phyloP scores from a whole-genome alignment of 2,329 filamentous ascomycete genomes.

The Lachnellula arida region DNA sequence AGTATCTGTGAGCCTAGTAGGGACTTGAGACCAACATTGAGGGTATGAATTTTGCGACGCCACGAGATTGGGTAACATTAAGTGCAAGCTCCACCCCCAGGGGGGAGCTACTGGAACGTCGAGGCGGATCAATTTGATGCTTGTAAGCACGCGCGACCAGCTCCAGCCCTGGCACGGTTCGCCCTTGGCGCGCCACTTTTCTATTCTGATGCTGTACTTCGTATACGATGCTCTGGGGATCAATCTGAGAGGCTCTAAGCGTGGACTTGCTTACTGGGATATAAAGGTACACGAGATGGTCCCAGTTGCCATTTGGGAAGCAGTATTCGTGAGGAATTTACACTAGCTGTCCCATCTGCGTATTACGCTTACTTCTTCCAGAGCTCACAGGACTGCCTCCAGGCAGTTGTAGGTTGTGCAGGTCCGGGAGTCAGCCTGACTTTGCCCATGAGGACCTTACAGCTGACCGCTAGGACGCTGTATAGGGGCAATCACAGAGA shows the following conservation, averaged over 20 bases:
- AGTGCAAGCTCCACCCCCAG: constrained; percentile 11
- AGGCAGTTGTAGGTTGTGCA: too few relatives aligned
- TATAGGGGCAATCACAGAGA: constrained; percentile 2
- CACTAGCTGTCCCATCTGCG: too few relatives aligned
- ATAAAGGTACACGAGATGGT: neutral
- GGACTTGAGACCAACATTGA: constrained; percentile 21
- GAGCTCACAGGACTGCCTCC: too few relatives aligned
- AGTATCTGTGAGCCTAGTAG: constrained; percentile 10
- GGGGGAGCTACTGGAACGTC: constrained; percentile 12
- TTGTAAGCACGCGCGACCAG: constrained; percentile 26
- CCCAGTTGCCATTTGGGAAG: neutral
- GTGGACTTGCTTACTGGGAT: too few relatives aligned
- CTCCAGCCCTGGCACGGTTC: constrained; percentile 26
- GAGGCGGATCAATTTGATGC: constrained; percentile 27
- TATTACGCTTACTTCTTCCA: too few relatives aligned
- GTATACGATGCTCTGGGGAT: constrained; percentile 4
- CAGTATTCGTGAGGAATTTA: too few relatives aligned
- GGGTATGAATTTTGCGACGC: constrained; percentile 27
- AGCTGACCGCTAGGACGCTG: constrained; percentile 13
- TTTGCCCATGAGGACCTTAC: neutral
- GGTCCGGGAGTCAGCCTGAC: too few relatives aligned
- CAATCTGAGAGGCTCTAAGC: too few relatives aligned
- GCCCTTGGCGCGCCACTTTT: constrained; percentile 22
- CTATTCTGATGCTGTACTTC: constrained; percentile 20
- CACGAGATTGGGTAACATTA: constrained; percentile 25